Conservation (phyloP, 1,284 basidiomycete species). For the Ustilago crameri region DNA sequence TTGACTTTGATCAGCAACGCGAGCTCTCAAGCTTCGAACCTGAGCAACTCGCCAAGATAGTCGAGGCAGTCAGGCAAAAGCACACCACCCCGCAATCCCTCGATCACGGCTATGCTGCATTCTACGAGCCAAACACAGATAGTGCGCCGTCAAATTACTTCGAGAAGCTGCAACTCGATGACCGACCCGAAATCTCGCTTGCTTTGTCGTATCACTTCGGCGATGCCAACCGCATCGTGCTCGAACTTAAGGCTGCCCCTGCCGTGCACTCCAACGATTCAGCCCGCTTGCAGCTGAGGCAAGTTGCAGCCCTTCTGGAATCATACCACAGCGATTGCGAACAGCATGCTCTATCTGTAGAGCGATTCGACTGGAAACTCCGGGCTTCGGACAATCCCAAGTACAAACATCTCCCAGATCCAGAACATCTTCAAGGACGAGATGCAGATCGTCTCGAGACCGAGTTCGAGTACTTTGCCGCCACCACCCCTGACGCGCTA, state of each 20-base stretch:
- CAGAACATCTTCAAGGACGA: slow-evolving; percentile 24
- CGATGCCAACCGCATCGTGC: slow-evolving; percentile 6
- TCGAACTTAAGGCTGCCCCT: slow-evolving; percentile 42
- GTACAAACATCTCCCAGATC: slow-evolving; percentile 35
- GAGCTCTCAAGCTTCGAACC: slow-evolving; percentile 12
- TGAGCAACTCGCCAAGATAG: slow-evolving; percentile 11
- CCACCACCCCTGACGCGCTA: slow-evolving; percentile 30
- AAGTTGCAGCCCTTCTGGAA: slow-evolving; percentile 43
- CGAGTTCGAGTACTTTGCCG: slow-evolving; percentile 58
- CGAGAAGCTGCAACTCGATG: slow-evolving; percentile 19
- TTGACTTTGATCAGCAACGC: slow-evolving; percentile 39
- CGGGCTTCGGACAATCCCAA: slow-evolving; percentile 49
- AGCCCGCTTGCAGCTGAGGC: slow-evolving; percentile 46
- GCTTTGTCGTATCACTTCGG: slow-evolving; percentile 26
- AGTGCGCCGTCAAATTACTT: slow-evolving; percentile 9
- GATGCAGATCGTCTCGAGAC: slow-evolving; percentile 44
- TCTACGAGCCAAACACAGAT: slow-evolving; percentile 9
- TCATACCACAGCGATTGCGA: slow-evolving; percentile 29
- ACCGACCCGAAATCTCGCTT: slow-evolving; percentile 30
- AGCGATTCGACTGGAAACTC: slow-evolving; percentile 42
- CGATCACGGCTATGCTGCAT: slow-evolving; percentile 41
- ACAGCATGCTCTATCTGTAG: slow-evolving; percentile 36
- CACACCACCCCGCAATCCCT: not conserved
- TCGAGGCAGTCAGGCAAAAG: slow-evolving; percentile 14
- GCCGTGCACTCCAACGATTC: slow-evolving; percentile 49